phyloP scores from a whole-genome alignment of 148 eudicot genomes.

The Vaccinium corymbosum region DNA sequence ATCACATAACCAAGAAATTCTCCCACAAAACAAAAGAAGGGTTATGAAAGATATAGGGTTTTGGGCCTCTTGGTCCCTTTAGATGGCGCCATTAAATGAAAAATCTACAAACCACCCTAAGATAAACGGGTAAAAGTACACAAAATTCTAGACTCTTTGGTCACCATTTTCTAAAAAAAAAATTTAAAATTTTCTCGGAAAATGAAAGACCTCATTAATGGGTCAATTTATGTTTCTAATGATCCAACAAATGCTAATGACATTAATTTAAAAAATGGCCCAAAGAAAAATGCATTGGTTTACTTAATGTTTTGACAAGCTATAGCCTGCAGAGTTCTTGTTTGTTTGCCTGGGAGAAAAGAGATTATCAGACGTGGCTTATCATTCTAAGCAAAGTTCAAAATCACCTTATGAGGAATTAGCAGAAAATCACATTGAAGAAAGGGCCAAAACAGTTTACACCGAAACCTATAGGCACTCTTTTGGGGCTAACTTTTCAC shows the following conservation, averaged over 20 bases:
- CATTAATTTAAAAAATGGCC: not conserved
- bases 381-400: not conserved
- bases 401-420: not conserved
- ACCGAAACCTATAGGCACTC: too few relatives aligned
- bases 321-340: constrained; percentile 30
- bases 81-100: constrained; percentile 4
- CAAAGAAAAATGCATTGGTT: not conserved
- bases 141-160: constrained; percentile 7
- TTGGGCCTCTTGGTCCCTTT: not conserved
- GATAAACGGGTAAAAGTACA: not conserved
- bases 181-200: not conserved
- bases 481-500: too few relatives aligned
- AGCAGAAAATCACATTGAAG: not conserved
- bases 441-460: too few relatives aligned
- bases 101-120: not conserved
- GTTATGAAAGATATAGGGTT: not conserved
- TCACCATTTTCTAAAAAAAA: not conserved
- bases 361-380: not conserved
- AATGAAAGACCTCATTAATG: constrained; percentile 5
- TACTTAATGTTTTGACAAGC: constrained; percentile 21
- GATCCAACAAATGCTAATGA: not conserved
- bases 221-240: not conserved
- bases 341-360: not conserved
- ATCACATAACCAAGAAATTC: too few relatives aligned
- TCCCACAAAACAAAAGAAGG: not conserved